phyloP scores from a whole-genome alignment of 2,329 filamentous ascomycete genomes.

The Byssochlamys sp. region DNA sequence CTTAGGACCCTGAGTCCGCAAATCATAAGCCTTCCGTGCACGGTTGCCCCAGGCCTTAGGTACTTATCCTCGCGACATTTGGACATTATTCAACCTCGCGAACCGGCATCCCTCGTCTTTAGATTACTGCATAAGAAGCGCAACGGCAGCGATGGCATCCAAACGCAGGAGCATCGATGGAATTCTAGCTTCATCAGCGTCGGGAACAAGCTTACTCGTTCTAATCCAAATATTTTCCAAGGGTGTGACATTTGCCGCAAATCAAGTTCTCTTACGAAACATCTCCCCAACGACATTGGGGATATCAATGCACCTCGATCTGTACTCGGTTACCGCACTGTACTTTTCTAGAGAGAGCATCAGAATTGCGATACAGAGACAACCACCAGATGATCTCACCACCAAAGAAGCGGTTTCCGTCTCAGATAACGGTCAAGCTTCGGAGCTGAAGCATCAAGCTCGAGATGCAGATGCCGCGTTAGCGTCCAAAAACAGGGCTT shows the following conservation, averaged over 20 bases:
- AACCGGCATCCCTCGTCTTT: not conserved
- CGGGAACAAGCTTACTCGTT: slow-evolving; percentile 76
- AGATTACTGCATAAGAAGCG: not conserved
- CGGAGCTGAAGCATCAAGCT: slow-evolving; percentile 1
- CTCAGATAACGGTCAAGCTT: slow-evolving; percentile 8
- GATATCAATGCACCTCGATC: slow-evolving; percentile 77
- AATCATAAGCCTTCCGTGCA: too few relatives aligned
- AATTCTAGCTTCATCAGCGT: slow-evolving; percentile 37
- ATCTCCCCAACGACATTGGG: slow-evolving; percentile 78
- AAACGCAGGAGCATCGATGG: slow-evolving; percentile 11
- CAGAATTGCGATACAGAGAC: slow-evolving; percentile 80
- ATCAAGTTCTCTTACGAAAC: slow-evolving; percentile 80
- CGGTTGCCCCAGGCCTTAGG: too few relatives aligned
- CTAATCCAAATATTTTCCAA: slow-evolving; percentile 79
- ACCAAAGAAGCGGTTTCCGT: not conserved
- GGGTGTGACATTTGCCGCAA: slow-evolving; percentile 78
- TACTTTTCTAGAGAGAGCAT: slow-evolving; percentile 90
- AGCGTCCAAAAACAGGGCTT: slow-evolving; percentile 20
- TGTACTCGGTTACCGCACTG: slow-evolving; percentile 84
- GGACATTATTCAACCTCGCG: not conserved
- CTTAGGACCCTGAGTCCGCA: too few relatives aligned
- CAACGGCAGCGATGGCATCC: not conserved
- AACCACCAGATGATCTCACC: slow-evolving; percentile 35
- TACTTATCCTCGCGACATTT: not conserved
- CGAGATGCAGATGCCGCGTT: slow-evolving; percentile 9